Evolutionary conservation across 1,284 basidiomycete genomes (phyloP).

Genomic region (Moniliophthora roreri): DNA sequence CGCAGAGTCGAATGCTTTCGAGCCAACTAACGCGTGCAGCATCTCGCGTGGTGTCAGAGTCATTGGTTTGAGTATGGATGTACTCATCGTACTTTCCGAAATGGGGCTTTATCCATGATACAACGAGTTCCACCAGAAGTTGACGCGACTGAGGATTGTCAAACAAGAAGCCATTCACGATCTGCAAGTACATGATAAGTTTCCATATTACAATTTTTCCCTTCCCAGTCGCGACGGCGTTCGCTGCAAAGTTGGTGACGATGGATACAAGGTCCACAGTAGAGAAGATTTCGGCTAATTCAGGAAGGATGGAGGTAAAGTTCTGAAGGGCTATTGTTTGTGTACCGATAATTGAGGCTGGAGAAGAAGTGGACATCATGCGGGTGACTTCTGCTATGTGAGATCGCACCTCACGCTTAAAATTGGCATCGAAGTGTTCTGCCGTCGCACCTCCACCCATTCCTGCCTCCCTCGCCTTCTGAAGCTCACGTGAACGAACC

Average conservation of each 20-base stretch:
- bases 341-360: slow-evolving; percentile 89
- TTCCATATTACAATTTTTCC: slow-evolving; percentile 93
- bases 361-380: slow-evolving; percentile 84
- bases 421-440: slow-evolving; percentile 83
- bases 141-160: slow-evolving; percentile 80
- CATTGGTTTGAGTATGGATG: slow-evolving; percentile 57
- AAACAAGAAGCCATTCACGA: slow-evolving; percentile 88
- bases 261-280: slow-evolving; percentile 83
- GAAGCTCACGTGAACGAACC: slow-evolving; percentile 83
- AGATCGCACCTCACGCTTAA: slow-evolving; percentile 78
- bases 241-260: slow-evolving; percentile 80
- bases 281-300: slow-evolving; percentile 79
- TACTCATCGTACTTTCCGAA: slow-evolving; percentile 92
- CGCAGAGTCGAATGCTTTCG: slow-evolving; percentile 84
- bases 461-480: slow-evolving; percentile 77
- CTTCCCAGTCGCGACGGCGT: slow-evolving; percentile 76
- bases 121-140: slow-evolving; percentile 83
- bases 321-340: slow-evolving; percentile 94
- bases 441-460: slow-evolving; percentile 79
- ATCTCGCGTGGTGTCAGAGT: slow-evolving; percentile 67
- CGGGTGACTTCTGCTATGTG: slow-evolving; percentile 83
- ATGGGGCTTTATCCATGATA: slow-evolving; percentile 93
- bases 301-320: slow-evolving; percentile 91
- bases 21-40: slow-evolving; percentile 85
- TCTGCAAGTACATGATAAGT: slow-evolving; percentile 89